Conservation (phyloP, 805 yeast species). For the Starmerella asiatica region DNA sequence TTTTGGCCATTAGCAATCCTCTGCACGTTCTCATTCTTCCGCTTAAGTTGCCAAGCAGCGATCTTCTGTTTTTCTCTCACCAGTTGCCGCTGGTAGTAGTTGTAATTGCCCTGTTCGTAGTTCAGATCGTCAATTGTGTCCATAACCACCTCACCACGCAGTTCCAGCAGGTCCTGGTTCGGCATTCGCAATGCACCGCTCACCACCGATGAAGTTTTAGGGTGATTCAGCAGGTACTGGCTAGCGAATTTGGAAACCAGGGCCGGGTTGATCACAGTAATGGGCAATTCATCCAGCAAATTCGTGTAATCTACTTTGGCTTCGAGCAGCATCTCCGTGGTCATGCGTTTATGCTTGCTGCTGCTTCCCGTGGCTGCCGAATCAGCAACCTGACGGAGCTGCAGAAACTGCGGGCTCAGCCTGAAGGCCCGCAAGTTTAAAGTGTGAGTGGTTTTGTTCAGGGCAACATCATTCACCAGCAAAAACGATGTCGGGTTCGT, state of each 20-base stretch:
- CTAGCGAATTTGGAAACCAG: slow-evolving; percentile 45
- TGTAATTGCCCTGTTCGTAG: slow-evolving; percentile 66
- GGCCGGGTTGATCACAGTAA: slow-evolving; percentile 52
- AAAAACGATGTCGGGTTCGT: slow-evolving; percentile 41
- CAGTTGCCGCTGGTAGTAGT: slow-evolving; percentile 65
- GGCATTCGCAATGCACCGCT: slow-evolving; percentile 32
- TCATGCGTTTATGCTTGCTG: slow-evolving; percentile 34
- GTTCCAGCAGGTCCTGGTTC: slow-evolving; percentile 31
- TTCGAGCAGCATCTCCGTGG: slow-evolving; percentile 47
- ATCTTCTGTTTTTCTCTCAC: slow-evolving; percentile 58
- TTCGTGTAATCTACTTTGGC: slow-evolving; percentile 49
- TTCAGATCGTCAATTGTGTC: slow-evolving; percentile 62
- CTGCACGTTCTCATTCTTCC: slow-evolving; percentile 50
- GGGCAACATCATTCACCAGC: slow-evolving; percentile 54
- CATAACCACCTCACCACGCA: slow-evolving; percentile 46
- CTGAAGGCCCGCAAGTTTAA: slow-evolving; percentile 57
- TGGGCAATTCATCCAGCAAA: slow-evolving; percentile 58
- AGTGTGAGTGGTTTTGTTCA: slow-evolving; percentile 40
- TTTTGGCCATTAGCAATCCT: slow-evolving; percentile 46
- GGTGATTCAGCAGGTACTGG: slow-evolving; percentile 11
- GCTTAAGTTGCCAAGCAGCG: slow-evolving; percentile 59
- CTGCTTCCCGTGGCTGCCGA: slow-evolving; percentile 25
- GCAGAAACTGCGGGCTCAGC: slow-evolving; percentile 48
- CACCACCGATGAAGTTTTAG: slow-evolving; percentile 13
- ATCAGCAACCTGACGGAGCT: slow-evolving; percentile 30